These are phyloP conservation scores for Phytophthora uliginosa DNA, from an alignment of 352 stramenopile species.

Conservation along the genomic window DNA sequence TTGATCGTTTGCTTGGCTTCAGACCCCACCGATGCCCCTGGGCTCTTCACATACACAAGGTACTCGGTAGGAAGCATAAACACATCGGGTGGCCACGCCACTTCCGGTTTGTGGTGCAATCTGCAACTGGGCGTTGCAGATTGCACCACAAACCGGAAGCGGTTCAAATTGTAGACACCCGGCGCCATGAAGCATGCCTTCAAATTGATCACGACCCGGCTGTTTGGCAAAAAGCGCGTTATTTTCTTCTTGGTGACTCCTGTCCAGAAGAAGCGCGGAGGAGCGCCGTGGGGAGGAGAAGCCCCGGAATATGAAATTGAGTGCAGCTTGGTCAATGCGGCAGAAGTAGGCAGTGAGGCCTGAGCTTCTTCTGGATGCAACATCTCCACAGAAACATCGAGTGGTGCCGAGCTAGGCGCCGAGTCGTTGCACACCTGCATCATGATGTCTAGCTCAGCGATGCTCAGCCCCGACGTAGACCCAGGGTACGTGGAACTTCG, in stretches of 20 bases:
- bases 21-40: slow-evolving; percentile 19
- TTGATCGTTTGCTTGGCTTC: slow-evolving; percentile 29
- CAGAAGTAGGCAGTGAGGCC: slow-evolving; percentile 27
- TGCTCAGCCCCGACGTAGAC: slow-evolving; percentile 34
- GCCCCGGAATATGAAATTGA: slow-evolving; percentile 29
- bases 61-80: slow-evolving; percentile 85
- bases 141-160: slow-evolving; percentile 74
- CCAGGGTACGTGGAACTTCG: slow-evolving; percentile 12
- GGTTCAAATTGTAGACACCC: slow-evolving; percentile 88
- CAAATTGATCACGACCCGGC: slow-evolving; percentile 58
- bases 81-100: slow-evolving; percentile 45
- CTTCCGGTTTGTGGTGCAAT: no score
- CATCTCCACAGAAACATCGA: slow-evolving; percentile 87
- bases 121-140: slow-evolving; percentile 20
- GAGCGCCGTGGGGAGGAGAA: slow-evolving; percentile 27
- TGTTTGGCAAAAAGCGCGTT: slow-evolving; percentile 56
- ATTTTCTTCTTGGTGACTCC: slow-evolving; percentile 83
- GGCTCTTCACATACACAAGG: slow-evolving; percentile 72
- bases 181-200: slow-evolving; percentile 79
- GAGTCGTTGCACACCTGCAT: slow-evolving; percentile 85
- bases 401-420: slow-evolving; percentile 48
- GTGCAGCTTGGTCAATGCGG: slow-evolving; percentile 40
- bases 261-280: slow-evolving; percentile 85
- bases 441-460: slow-evolving; percentile 77
- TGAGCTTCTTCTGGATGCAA: slow-evolving; percentile 79